Evolutionary conservation across 352 stramenopile species (phyloP), one percentile per base, ranked within the genome.

Genomic region (Lagenidium sp.): DNA sequence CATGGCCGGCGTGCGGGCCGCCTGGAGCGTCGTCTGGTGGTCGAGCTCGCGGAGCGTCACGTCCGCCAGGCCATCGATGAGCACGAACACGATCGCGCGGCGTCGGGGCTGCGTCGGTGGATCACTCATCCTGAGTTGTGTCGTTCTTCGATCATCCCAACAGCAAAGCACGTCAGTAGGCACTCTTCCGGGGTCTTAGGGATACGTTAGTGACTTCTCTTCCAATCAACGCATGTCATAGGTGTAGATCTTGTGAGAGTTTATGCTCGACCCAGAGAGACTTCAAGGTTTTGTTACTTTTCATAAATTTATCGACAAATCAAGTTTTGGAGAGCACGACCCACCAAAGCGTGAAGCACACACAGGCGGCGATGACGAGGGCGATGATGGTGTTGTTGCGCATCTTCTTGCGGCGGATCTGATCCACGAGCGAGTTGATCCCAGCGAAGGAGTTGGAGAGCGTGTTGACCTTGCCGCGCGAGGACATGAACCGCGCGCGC

Each of bases 321-420:
- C n/a, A n/a, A n/a, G n/a, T n/a, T n/a, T n/a, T n/a, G n/a, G n/a
- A n/a, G n/a, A n/a, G n/a, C n/a, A 15, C 34, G 12, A 74, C 73
- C 82, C 82, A 99, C 91, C 93, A 98, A 11, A 99, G 72, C 26
- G 90, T 98, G 50, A 99, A 98, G 53, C 95, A 94, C 49, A 98
- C 75, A 66, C 94, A 98, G 34, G 53, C 80, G 5, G 96, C 92
- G 58, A 98, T 97, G 36, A 98, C 91, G 35, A 96, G 79, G 44
- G 88, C 91, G 19, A 99, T 56, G 77, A 99, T 96, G 31, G 82
- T 95, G 65, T 98, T 98, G 77, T 99, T 97, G 55, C 86, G 82
- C 55, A 96, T 88, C 70, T 97, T 96, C 72, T 97, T 98, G 62
- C 91, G 85, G 31, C 82, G 77, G 55, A 99, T 98, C 56, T 94